phyloP scores from a whole-genome alignment of 2,329 filamentous ascomycete genomes.

The Hymenoscyphus linearis region DNA sequence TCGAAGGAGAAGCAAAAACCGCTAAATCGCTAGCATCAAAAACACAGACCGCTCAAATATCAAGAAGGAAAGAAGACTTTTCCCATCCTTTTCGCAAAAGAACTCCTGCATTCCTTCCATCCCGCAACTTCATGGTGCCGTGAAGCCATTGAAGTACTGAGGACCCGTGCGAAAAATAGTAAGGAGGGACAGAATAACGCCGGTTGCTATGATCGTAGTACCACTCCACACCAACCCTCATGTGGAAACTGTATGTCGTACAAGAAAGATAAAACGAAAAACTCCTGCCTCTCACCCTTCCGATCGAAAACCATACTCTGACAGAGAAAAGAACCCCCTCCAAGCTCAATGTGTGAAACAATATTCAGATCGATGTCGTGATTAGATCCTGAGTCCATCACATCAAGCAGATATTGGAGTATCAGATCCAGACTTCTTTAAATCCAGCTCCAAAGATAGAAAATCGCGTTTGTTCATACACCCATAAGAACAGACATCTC shows the following conservation, averaged over 20 bases:
- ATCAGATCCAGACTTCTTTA: background rate
- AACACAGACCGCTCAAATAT: no score
- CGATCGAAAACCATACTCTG: background rate
- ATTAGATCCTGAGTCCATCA: background rate
- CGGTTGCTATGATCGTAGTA: background rate
- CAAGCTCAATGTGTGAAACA: background rate
- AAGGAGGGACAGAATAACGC: background rate
- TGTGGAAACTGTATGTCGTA: background rate
- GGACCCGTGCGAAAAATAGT: background rate
- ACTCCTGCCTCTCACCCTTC: background rate
- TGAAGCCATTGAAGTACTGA: background rate
- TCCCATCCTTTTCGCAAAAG: background rate
- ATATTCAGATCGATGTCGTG: background rate
- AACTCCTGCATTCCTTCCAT: background rate
- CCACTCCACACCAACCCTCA: background rate
- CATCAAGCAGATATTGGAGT: background rate
- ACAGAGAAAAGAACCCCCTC: background rate
- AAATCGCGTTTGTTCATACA: background rate
- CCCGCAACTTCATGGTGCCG: background rate
- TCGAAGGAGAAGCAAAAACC: background rate
- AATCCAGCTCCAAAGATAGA: background rate
- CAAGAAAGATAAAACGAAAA: background rate
- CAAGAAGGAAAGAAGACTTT: background rate
- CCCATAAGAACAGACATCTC: constrained; percentile 34
- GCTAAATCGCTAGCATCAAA: background rate